Conservation (phyloP, 306 rosid species). For the Erythrophleum fordii region DNA sequence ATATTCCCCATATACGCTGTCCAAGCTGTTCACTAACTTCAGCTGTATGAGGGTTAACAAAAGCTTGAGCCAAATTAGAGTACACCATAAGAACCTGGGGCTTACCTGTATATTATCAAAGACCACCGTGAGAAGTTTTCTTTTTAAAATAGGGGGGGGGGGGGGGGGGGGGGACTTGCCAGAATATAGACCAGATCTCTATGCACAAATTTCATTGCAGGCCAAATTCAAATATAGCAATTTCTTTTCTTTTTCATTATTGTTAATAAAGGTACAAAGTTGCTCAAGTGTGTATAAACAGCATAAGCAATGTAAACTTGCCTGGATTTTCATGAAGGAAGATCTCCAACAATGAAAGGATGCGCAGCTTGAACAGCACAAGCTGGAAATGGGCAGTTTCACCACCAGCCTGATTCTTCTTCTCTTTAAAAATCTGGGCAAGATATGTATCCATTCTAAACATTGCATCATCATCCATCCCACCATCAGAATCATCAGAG, state of each 20-base stretch:
- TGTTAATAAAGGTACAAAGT: constrained; percentile 5
- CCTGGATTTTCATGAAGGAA: constrained; percentile 96
- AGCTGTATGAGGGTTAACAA: constrained; percentile 75
- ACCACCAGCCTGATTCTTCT: constrained; percentile 74
- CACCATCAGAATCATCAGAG: constrained; percentile 95
- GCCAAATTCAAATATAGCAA: not conserved
- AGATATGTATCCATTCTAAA: constrained; percentile 86
- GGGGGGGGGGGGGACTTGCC: not conserved
- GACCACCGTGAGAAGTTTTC: not conserved
- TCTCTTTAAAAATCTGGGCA: constrained; percentile 83
- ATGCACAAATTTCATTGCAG: not conserved
- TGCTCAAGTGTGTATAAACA: not conserved
- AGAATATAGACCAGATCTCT: not conserved
- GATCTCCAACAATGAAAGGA: constrained; percentile 89
- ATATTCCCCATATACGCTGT: constrained; percentile 93
- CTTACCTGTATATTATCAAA: constrained; percentile 61
- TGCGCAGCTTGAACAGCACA: constrained; percentile 84
- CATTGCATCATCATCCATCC: constrained; percentile 99
- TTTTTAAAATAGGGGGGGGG: not conserved
- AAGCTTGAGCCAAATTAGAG: constrained; percentile 73
- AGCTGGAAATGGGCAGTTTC: constrained; percentile 94
- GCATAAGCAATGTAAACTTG: constrained; percentile 34
- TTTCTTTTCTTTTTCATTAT: not conserved
- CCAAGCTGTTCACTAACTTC: constrained; percentile 92
- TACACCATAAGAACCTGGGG: constrained; percentile 79